Evolutionary conservation across 495 filamentous ascomycete genomes (phyloP), one percentile per base, ranked within the genome.

Genomic region (Achaetomiella virescens): DNA sequence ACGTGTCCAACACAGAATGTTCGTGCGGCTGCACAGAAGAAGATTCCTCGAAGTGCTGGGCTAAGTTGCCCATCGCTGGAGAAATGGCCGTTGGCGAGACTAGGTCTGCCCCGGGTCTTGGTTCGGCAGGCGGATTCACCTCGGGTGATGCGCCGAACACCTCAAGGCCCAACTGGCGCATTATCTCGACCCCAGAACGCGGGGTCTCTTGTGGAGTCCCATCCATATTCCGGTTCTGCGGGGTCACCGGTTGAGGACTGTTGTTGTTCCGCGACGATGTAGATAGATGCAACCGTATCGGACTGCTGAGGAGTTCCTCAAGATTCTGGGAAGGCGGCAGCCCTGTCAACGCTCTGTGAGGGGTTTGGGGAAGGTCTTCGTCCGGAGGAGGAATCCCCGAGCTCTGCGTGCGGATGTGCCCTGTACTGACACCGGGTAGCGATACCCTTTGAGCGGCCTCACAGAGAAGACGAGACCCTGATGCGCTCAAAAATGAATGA

Each of bases 361-460:
- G 36, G 21, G 63, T 68, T 18, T 66, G 61, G 11, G 59, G 55
- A 40, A 65, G 50, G 24, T 60, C 6, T 14, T 59, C 58, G 36
- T 62, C 60, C 24, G 25, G 18, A 20, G 17, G 18, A 31, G 17
- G 6, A 14, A 2, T 12, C 20, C 46, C 35, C 8, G 63, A 59
- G 38, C 50, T 63, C 24, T 65, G 59, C 2, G 65, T 68, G 7
- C 46, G 57, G 6, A 67, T 49, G 11, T 53, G 46, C 10, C 33
- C 58, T 8, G 54, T 61, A 27, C 64, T 54, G 52, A 53, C 64
- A 41, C 24, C 63, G 6, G 62, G 41, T n/a, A 60, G 58, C 21
- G 54, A 50, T 5, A 71, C 56, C 3, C 62, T 37, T 46, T 73
- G 69, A 6, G 70, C 72, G 8, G 59, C 61, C 24, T 70, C 67